Evolutionary conservation across 2,329 filamentous ascomycete species (phyloP).

Genomic region (Sporothrix brasiliensis): DNA sequence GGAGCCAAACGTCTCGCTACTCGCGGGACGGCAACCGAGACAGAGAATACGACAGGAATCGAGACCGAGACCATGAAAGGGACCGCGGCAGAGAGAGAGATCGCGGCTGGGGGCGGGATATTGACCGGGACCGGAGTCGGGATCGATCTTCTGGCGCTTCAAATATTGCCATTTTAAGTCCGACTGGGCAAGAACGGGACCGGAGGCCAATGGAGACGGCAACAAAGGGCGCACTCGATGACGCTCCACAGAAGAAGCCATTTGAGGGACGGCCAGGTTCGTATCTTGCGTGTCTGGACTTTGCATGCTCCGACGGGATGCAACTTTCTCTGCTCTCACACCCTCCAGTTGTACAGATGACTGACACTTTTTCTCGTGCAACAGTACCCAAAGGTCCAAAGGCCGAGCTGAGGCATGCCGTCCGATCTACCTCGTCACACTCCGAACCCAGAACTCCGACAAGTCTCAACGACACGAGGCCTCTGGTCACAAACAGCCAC

Average conservation of each 20-base stretch:
- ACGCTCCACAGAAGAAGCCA: neutral
- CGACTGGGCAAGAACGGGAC: neutral
- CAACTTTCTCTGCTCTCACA: neutral
- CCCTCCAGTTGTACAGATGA: neutral
- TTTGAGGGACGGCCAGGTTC: neutral
- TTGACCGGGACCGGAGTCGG: neutral
- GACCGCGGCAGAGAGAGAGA: conserved; percentile 34
- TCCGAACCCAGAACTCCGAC: neutral
- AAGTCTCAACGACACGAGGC: neutral
- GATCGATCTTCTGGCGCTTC: neutral
- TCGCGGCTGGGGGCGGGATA: conserved; percentile 33
- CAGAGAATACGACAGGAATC: conserved; percentile 9
- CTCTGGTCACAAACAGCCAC: neutral
- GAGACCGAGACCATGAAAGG: conserved; percentile 32
- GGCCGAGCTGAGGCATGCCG: neutral
- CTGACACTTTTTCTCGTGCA: neutral
- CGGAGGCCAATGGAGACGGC: neutral
- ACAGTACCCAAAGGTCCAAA: conserved; percentile 20
- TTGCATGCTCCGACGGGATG: neutral
- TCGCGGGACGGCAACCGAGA: conserved; percentile 19
- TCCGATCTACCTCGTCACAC: neutral
- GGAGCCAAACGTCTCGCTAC: neutral
- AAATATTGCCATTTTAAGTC: neutral
- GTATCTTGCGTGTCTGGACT: neutral
- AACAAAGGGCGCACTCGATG: neutral